Conservation (phyloP, 106 monocot genomes). For the Acorus calamus region DNA sequence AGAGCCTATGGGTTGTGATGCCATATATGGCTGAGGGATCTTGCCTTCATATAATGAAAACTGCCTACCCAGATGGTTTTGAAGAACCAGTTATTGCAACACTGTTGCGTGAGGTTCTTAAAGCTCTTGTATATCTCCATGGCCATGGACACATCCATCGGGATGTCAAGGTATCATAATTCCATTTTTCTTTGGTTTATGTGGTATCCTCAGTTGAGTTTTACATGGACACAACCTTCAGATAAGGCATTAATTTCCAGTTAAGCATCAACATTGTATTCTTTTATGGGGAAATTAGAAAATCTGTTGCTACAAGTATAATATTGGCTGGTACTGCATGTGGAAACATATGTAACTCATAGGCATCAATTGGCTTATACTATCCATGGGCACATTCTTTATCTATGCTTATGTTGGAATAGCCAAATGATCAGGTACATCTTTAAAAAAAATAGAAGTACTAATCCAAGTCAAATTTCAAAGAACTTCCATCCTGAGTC, state of each 20-base stretch:
- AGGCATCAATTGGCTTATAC: too few species aligned
- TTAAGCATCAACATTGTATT: too few species aligned
- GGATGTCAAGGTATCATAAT: conserved; percentile 81
- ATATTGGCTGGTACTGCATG: too few species aligned
- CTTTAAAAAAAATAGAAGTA: too few species aligned
- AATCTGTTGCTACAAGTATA: too few species aligned
- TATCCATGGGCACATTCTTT: too few species aligned
- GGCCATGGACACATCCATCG: conserved; percentile 84
- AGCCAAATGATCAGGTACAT: too few species aligned
- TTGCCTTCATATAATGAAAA: conserved; percentile 91
- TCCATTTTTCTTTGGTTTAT: neutral
- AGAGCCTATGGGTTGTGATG: conserved; percentile 90
- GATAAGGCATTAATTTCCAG: neutral
- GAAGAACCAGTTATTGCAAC: conserved; percentile 89
- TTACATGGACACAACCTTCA: neutral
- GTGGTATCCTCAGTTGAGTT: neutral
- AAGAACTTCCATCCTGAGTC: too few species aligned
- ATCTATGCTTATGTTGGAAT: too few species aligned
- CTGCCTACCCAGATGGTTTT: conserved; percentile 77
- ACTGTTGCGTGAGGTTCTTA: conserved; percentile 77
- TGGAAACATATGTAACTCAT: too few species aligned
- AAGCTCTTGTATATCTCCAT: conserved; percentile 94
- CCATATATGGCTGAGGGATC: conserved; percentile 94
- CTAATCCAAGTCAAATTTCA: too few species aligned
- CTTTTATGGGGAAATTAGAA: too few species aligned